Base-by-base conservation (phyloP, 2,329 filamentous ascomycete species). In the Chrysoporthe deuterocubensis region DNA sequence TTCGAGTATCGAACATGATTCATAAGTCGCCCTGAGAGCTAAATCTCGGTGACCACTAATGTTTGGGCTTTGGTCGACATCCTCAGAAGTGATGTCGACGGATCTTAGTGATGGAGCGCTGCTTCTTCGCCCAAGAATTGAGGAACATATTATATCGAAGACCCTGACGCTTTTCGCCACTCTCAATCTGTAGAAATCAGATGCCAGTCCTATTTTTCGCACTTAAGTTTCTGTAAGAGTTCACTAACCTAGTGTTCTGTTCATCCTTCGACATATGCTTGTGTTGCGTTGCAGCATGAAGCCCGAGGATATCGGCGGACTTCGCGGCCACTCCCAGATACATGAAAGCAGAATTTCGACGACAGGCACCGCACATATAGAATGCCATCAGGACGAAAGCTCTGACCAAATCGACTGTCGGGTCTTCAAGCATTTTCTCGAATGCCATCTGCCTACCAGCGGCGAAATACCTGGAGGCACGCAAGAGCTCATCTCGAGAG, bases 301-400 rank as follows among this genome's bases (percentile, higher is more conserved):
- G 72, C 0, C 87, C 88, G 0, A 90, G 72, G 0, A 86, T 85
- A 3, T 84, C 83, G 0, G 87, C 87, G 0, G 87, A 84, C 64
- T 85, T 83, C 0, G 84, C 80, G 1, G 87, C 87, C 9, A 89
- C 83, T 0, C 87, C 87, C 2, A 90, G 74, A 66, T 89, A 89
- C 84, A 90, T 88, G 64, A 88, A 90, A 0, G 87, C 87, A 0
- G 87, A 81, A 66, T 89, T 89, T 9, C 86, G 79, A 43, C 85
- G 84, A 64, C 86, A 89, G 4, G 84, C 84, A 0, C 84, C 85
- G 3, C 87, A 79, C 81, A 88, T 85, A 71, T 87, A 89, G 70
- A 87, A 87, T 0, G 85, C 81, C 82, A 89, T 85, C 18, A 88
- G 77, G 0, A 87, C 74, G 69, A 87, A 89, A 0, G 79, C 77